Conservation (phyloP, 441 rosid species). For the Biscutella laevigata region DNA sequence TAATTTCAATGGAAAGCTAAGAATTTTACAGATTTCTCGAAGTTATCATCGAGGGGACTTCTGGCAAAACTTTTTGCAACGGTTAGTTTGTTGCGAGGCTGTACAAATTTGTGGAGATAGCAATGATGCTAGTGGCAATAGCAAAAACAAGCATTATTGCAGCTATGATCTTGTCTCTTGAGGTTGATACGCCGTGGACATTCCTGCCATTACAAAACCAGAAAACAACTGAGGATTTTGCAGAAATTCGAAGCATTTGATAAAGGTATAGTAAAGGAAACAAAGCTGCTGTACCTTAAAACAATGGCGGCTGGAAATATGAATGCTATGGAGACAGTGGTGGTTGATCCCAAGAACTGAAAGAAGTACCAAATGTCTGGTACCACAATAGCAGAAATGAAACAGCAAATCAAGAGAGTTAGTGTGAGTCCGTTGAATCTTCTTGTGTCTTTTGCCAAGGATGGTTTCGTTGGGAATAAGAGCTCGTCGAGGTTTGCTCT, state of each 20-base stretch:
- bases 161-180: constrained; percentile 48
- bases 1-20: neutral
- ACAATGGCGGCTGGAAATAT: constrained; percentile 77
- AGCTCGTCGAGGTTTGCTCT: constrained; percentile 66
- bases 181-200: constrained; percentile 51
- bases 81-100: constrained; percentile 19
- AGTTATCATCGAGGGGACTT: constrained; percentile 22
- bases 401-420: constrained; percentile 35
- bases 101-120: constrained; percentile 52
- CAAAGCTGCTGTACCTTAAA: constrained; percentile 37
- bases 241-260: neutral
- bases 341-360: constrained; percentile 81
- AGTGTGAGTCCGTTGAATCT: constrained; percentile 56
- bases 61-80: neutral
- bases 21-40: constrained; percentile 16
- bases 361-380: constrained; percentile 84
- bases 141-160: constrained; percentile 56
- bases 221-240: neutral
- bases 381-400: constrained; percentile 50
- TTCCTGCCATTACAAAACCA: constrained; percentile 37
- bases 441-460: constrained; percentile 32
- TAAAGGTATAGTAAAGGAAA: neutral
- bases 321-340: constrained; percentile 66
- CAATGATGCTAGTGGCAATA: constrained; percentile 51
- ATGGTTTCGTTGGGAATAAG: constrained; percentile 43